Conservation (phyloP, 306 rosid species). For the Quercus parvula region DNA sequence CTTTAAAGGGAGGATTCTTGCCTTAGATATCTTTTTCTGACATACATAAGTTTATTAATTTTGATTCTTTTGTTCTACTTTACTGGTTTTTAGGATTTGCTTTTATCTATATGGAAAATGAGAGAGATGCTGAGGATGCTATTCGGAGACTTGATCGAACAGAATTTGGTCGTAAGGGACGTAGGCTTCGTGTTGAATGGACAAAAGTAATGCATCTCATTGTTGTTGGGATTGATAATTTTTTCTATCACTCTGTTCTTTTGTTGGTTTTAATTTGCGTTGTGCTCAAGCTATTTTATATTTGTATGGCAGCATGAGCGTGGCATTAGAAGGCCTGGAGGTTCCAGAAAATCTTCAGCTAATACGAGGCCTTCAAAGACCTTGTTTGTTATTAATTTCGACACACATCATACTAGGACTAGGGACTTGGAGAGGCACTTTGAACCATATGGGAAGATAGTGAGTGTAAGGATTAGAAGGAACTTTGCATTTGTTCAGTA, state of each 20-base stretch:
- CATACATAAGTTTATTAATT: background rate
- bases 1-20: constrained; percentile 24
- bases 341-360: constrained; percentile 69
- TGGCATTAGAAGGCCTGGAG: constrained; percentile 78
- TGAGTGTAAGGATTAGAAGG: constrained; percentile 86
- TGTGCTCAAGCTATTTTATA: background rate
- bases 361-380: constrained; percentile 85
- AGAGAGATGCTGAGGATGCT: constrained; percentile 95
- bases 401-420: constrained; percentile 83
- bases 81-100: constrained; percentile 69
- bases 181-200: constrained; percentile 98
- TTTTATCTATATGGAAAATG: constrained; percentile 96
- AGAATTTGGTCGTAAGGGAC: constrained; percentile 93
- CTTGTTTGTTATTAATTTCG: constrained; percentile 91
- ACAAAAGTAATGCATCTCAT: constrained; percentile 55
- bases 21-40: constrained; percentile 11
- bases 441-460: constrained; percentile 90
- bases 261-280: constrained; percentile 6
- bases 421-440: constrained; percentile 98
- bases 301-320: constrained; percentile 72
- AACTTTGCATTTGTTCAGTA: constrained; percentile 96
- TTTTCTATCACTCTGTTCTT: background rate
- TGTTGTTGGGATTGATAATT: background rate
- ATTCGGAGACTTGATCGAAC: constrained; percentile 77
- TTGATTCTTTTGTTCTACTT: constrained; percentile 8